Evolutionary conservation across 768 basidiomycete genomes (phyloP).

Genomic region (Boletus sensibilis): DNA sequence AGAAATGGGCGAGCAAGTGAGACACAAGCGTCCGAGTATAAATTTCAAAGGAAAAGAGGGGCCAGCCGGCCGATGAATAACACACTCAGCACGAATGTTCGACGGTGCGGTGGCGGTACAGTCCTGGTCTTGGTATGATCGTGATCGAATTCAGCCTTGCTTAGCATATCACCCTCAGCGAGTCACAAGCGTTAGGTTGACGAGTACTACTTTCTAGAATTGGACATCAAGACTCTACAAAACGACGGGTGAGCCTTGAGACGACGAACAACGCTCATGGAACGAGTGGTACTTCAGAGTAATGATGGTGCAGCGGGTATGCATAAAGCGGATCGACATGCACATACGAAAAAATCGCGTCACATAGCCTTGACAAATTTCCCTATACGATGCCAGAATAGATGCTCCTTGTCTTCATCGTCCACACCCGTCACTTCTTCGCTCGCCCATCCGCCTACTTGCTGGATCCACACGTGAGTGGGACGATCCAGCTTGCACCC

Average conservation of each 20-base stretch:
- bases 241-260: neutral
- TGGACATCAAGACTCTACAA: neutral
- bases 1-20: neutral
- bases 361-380: conserved; percentile 47
- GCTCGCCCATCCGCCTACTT: conserved; percentile 49
- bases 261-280: neutral
- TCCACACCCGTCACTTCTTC: conserved; percentile 46
- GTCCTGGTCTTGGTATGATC: neutral
- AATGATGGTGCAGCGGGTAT: neutral
- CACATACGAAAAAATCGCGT: neutral
- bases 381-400: conserved; percentile 63
- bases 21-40: neutral
- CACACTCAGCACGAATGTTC: neutral
- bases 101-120: neutral
- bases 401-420: conserved; percentile 51
- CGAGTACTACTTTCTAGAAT: neutral
- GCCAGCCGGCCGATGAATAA: neutral
- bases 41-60: neutral
- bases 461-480: conserved; percentile 46
- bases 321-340: neutral
- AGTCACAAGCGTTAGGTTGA: neutral
- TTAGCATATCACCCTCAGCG: neutral
- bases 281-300: neutral
- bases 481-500: conserved; percentile 66
- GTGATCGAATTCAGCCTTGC: neutral